phyloP scores from a whole-genome alignment of 2,329 filamentous ascomycete species.

The Fusarium lateritium region DNA sequence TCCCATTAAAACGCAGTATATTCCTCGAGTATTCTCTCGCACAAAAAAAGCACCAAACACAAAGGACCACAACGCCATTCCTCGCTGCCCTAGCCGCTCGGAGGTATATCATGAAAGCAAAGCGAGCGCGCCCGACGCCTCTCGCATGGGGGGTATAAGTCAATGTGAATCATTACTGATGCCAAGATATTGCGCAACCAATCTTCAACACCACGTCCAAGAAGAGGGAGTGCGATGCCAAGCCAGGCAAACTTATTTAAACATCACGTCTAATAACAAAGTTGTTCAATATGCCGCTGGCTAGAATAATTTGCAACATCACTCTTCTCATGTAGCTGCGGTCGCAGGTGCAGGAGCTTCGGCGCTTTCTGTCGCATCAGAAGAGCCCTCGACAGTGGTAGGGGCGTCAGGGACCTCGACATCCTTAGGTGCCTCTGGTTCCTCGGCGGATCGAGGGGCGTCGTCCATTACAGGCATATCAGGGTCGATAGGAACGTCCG shows the following conservation, averaged over 20 bases:
- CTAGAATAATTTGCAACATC: slow-evolving; percentile 9
- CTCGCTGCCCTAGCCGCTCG: slow-evolving; percentile 41
- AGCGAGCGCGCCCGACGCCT: slow-evolving; percentile 40
- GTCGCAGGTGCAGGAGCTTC: slow-evolving; percentile 27
- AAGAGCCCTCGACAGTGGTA: slow-evolving; percentile 18
- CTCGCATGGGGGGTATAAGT: slow-evolving; percentile 51
- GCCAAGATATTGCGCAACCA: slow-evolving; percentile 30
- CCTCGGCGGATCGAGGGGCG: slow-evolving; percentile 22
- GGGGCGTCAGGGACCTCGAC: slow-evolving; percentile 23
- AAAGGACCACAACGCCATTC: slow-evolving; percentile 45
- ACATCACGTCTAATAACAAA: neutral
- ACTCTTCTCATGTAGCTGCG: slow-evolving; percentile 34
- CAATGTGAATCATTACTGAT: slow-evolving; percentile 47
- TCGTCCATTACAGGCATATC: slow-evolving; percentile 29
- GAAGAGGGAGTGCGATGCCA: slow-evolving; percentile 6
- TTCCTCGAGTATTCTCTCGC: slow-evolving; percentile 26
- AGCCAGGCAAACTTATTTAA: neutral
- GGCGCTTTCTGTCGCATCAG: slow-evolving; percentile 19
- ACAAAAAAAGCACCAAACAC: slow-evolving; percentile 35
- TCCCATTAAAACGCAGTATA: slow-evolving; percentile 37
- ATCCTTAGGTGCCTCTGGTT: slow-evolving; percentile 26
- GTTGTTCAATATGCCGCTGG: slow-evolving; percentile 2
- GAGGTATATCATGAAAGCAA: slow-evolving; percentile 48
- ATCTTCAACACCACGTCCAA: slow-evolving; percentile 16
- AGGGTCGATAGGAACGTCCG: slow-evolving; percentile 24